Evolutionary conservation across 2,329 filamentous ascomycete genomes (phyloP), one percentile per base, ranked within the genome.

Genomic region (Aspergillus eucalypticola): DNA sequence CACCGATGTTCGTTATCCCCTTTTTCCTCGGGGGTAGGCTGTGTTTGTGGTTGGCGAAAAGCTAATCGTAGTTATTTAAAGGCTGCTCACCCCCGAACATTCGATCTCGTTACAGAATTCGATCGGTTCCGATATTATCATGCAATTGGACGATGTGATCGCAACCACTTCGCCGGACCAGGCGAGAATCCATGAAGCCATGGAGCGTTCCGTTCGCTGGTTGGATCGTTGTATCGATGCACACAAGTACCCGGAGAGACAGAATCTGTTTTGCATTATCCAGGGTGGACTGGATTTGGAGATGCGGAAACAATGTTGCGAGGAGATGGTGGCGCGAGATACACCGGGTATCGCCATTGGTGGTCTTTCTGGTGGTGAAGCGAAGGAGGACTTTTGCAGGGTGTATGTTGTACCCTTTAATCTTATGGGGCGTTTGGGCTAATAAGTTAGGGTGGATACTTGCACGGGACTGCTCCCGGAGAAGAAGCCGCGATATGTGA

Each of bases 221-320:
- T 84, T 99, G 5, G 96, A 99, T 78, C 87, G 95, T 56, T 99
- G 95, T 76, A 94, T 98, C 42, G 87, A 88, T 10, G 92, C 93
- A 4, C 96, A 99, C 81, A 86, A 88, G 72, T 90, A 93, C 59
- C 91, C 92, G 0, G 84, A 89, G 29, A 83, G 83, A 1, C 95
- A 99, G 76, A 99, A 97, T 70, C 84, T 99, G 5, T 99, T 99
- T 77, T 99, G 96, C 77, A 99, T 99, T 71, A 97, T 99, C 66
- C 95, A 99, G 77, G 95, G 95, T 62, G 95, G 95, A 0, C 81
- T 99, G 8, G 93, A 99, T 75, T 79, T 96, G 4, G 90, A 92
- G 1, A 86, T 99, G 83, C 86, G 95, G 21, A 84, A 84, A 63
- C 84, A 94, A 74, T 99, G 96, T 78, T 94, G 90, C 66, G 79